Evolutionary conservation across 345 rosid genomes (phyloP), one percentile per base, ranked within the genome.

Genomic region (Bretschneidera sinensis): DNA sequence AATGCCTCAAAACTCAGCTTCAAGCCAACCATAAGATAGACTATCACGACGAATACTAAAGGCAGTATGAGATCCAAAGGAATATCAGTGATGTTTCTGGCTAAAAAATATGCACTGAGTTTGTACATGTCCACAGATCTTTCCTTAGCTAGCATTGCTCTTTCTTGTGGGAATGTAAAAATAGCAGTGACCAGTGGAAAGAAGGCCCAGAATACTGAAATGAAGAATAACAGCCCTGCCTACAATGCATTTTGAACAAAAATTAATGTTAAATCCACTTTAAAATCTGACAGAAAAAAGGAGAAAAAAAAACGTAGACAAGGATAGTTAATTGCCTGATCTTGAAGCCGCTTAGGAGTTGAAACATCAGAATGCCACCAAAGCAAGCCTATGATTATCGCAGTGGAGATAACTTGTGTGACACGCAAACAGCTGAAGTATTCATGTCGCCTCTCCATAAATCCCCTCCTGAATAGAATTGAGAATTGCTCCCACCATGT

Each of bases 111-210:
- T 25, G 81, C 75, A 48, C 65, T 73, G 6, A 77, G 73, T 43
- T 57, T 62, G n/a, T 66, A 77, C 81, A 77, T 77, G 21, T 61
- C 75, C 10, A 57, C 73, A 15, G 75, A 61, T 70, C 75, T 66
- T 54, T 77, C 81, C 60, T 73, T 63, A 5, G 59, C 57, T 17
- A 77, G 78, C 73, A 73, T 73, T 20, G 55, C 67, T 51, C 71
- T 62, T 64, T 77, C 75, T 66, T 70, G 71, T 55, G 77, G 75
- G 24, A 70, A 70, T 57, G 67, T 77, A 70, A 73, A 77, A 45
- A 70, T 63, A 9, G 75, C 66, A 22, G 72, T 60, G 21, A 73
- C 69, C 45, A 73, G 24, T 20, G 81, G 81, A 35, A 63, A 55
- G 64, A 66, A 73, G 10, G 64, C 67, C 81, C 75, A 77, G 18